Evolutionary conservation across 2,329 filamentous ascomycete genomes (phyloP).

Genomic region (Penicillium sp.): DNA sequence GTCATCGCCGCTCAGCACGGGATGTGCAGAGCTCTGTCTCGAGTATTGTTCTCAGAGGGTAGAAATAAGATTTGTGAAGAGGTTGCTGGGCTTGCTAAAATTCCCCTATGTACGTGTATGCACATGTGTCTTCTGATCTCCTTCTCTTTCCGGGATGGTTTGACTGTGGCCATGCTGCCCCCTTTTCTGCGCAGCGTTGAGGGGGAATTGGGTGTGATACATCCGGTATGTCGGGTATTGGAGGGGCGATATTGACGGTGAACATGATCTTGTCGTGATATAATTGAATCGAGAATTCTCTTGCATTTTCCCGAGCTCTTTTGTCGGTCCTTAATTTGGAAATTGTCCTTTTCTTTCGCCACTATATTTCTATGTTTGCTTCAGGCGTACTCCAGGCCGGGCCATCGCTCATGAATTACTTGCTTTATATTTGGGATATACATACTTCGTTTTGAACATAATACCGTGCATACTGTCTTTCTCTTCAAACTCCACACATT

Average conservation of each 20-base stretch:
- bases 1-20: conserved; percentile 12
- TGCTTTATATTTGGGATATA: conserved; percentile 1
- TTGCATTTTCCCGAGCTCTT: neutral
- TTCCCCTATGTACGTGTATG: neutral
- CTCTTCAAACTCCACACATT: neutral
- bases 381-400: neutral
- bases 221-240: conserved; percentile 16
- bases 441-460: neutral
- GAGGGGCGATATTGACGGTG: conserved; percentile 12
- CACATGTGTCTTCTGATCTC: conserved; percentile 11
- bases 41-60: conserved; percentile 1
- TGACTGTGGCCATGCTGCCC: conserved; percentile 9
- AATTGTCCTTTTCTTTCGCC: neutral
- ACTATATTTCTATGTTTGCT: conserved; percentile 1
- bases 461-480: neutral
- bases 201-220: conserved; percentile 9
- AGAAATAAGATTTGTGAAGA: neutral
- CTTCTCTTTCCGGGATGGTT: conserved; percentile 15
- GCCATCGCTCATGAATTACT: neutral
- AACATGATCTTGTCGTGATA: conserved; percentile 10
- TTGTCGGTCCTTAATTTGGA: conserved; percentile 7
- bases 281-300: conserved; percentile 10
- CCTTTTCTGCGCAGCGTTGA: conserved; percentile 8
- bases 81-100: neutral
- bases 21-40: conserved; percentile 1